Conservation (phyloP, 208 protist species). For the Blastocrithidia nonstop region DNA sequence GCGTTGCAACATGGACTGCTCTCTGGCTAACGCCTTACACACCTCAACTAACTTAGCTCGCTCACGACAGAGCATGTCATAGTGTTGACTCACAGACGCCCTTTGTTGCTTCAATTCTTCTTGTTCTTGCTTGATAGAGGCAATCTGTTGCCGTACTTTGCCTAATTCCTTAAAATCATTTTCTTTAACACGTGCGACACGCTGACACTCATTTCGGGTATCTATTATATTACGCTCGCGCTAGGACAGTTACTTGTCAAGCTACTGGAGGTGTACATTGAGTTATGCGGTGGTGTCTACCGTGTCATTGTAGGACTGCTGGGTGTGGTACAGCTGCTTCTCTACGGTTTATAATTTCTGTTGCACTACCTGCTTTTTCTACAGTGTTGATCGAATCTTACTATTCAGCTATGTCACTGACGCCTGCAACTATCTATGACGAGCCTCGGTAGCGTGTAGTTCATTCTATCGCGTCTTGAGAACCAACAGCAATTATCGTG, state of each 20-base stretch:
- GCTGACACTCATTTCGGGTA: conserved; percentile 26
- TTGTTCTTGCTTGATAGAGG: conserved; percentile 63
- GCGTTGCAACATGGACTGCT: conserved; percentile 59
- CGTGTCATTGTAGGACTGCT: conserved; percentile 85
- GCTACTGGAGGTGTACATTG: conserved; percentile 60
- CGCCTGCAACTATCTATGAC: conserved; percentile 9
- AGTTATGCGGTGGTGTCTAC: conserved; percentile 79
- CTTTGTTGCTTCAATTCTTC: conserved; percentile 67
- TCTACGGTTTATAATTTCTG: conserved; percentile 85
- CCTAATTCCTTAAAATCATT: conserved; percentile 60
- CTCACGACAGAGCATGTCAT: conserved; percentile 32
- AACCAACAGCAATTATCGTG: conserved; percentile 64
- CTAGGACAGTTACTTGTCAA: conserved; percentile 43
- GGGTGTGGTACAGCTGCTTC: conserved; percentile 72
- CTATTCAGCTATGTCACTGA: conserved; percentile 20
- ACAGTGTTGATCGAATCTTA: conserved; percentile 49
- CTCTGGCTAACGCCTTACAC: conserved; percentile 29
- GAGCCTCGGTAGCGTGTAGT: conserved; percentile 23
- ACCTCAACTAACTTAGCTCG: conserved; percentile 51
- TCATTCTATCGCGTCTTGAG: conserved; percentile 49
- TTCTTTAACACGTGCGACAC: conserved; percentile 51
- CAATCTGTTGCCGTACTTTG: conserved; percentile 70
- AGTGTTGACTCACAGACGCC: conserved; percentile 40
- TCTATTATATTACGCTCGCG: conserved; percentile 66
- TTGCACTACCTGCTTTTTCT: conserved; percentile 29